phyloP scores from a whole-genome alignment of 1,139 yeast species.

The Blastobotrys aristatus region DNA sequence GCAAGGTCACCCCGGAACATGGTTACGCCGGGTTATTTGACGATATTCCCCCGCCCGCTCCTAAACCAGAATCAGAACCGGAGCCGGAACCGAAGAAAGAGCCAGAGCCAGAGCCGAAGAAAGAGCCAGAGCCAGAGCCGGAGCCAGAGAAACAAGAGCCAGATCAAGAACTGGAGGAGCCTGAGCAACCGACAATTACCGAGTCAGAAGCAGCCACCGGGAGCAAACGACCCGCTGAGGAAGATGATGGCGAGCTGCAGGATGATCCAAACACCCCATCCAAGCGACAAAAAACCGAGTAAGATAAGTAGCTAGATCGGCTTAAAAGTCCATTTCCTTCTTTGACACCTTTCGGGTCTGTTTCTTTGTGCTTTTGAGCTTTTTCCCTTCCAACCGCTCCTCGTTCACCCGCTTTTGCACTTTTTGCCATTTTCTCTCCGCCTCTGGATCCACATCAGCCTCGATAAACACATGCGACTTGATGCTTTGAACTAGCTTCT shows the following conservation, averaged over 20 bases:
- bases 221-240: background rate
- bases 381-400: conserved; percentile 48
- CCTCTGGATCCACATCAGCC: conserved; percentile 46
- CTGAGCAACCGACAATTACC: background rate
- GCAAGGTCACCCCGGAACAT: conserved; percentile 20
- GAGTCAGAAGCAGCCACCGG: background rate
- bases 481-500: conserved; percentile 53
- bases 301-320: background rate
- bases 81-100: background rate
- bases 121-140: background rate
- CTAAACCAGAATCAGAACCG: conserved; percentile 2
- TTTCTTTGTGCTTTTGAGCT: conserved; percentile 52
- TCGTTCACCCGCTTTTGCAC: conserved; percentile 46
- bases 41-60: conserved; percentile 1
- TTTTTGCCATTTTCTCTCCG: conserved; percentile 51
- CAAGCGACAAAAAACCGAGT: background rate
- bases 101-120: background rate
- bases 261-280: background rate
- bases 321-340: conserved; percentile 1
- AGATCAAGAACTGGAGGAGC: conserved; percentile 4
- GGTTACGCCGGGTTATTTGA: conserved; percentile 29
- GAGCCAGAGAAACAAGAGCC: background rate
- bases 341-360: conserved; percentile 36
- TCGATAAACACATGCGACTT: conserved; percentile 46
- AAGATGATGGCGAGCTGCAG: background rate